Percentiles rank a stretch among this genome's conserved stretches.
These are phyloP conservation scores for Fusarium sp. DNA, from an alignment of 2,329 filamentous ascomycete genomes.

Conservation along the genomic window DNA sequence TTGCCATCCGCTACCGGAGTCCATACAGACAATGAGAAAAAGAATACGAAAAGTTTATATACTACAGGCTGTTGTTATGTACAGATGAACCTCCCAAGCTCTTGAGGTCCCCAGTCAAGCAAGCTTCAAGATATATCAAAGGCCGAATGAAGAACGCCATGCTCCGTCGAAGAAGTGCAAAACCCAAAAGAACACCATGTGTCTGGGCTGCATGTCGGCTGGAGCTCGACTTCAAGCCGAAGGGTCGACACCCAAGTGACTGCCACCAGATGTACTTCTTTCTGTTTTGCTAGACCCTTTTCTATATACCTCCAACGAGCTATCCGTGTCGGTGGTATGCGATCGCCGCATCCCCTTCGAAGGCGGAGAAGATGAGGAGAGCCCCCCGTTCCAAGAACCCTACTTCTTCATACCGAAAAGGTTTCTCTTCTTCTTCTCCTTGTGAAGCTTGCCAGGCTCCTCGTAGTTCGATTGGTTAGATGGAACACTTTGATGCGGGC, in stretches of 20 bases:
- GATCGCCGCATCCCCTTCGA: slow-evolving; percentile 23
- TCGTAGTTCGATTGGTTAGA: slow-evolving; percentile 29
- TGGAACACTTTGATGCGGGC: slow-evolving; percentile 29
- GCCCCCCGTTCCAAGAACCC: slow-evolving; percentile 47
- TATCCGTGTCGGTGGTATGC: slow-evolving; percentile 26
- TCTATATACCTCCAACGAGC: slow-evolving; percentile 13
- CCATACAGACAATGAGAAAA: not conserved
- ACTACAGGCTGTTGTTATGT: slow-evolving; percentile 24
- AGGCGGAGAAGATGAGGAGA: slow-evolving; percentile 25
- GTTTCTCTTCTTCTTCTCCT: slow-evolving; percentile 72
- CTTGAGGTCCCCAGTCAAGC: not conserved
- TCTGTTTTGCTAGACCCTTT: not conserved
- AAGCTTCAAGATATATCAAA: slow-evolving; percentile 15
- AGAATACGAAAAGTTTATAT: slow-evolving; percentile 24
- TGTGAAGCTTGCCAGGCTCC: slow-evolving; percentile 59
- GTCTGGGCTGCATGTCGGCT: slow-evolving; percentile 6
- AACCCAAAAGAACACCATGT: slow-evolving; percentile 19
- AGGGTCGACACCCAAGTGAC: not conserved
- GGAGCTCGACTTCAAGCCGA: slow-evolving; percentile 1
- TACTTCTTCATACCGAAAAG: slow-evolving; percentile 71
- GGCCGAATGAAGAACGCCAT: slow-evolving; percentile 34
- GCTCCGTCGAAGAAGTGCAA: slow-evolving; percentile 33
- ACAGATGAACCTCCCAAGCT: slow-evolving; percentile 6
- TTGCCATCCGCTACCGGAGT: not conserved
- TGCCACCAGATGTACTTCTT: slow-evolving; percentile 11